Evolutionary conservation across 805 yeast genomes (phyloP).

Genomic region (Kuraishia molischiana): DNA sequence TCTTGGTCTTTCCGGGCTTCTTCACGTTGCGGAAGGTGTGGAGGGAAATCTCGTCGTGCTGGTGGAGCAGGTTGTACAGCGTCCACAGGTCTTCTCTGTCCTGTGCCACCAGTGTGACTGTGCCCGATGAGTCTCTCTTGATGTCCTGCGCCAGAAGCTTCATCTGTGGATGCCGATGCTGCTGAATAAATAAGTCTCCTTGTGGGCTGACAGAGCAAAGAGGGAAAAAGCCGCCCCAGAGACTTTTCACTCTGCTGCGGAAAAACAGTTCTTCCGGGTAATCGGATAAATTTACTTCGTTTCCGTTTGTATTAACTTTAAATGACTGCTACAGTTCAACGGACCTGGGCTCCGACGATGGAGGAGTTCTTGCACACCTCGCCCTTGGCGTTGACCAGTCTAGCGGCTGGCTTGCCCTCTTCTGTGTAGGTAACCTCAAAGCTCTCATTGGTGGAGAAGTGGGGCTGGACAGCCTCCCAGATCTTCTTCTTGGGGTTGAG

Average conservation of each 20-base stretch:
- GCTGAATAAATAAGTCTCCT: too few relatives aligned
- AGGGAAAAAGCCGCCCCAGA: too few relatives aligned
- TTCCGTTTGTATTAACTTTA: too few relatives aligned
- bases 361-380: conserved; percentile 67
- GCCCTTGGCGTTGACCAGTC: conserved; percentile 73
- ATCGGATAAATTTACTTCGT: too few relatives aligned
- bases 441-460: conserved; percentile 69
- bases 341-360: conserved; percentile 69
- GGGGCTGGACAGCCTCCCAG: conserved; percentile 93
- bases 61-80: conserved; percentile 67
- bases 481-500: conserved; percentile 97
- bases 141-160: conserved; percentile 40
- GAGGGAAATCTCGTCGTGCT: conserved; percentile 66
- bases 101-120: conserved; percentile 62
- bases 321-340: conserved; percentile 28
- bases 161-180: too few relatives aligned
- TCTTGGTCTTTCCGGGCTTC: conserved; percentile 24
- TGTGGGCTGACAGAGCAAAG: too few relatives aligned
- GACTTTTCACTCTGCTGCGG: too few relatives aligned
- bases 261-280: too few relatives aligned
- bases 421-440: conserved; percentile 72
- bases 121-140: conserved; percentile 55
- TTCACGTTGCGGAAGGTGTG: conserved; percentile 59
- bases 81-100: conserved; percentile 92
- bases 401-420: conserved; percentile 66